These are phyloP conservation scores for Eucalyptus fibrosa DNA, from an alignment of 345 rosid genomes.

Conservation along the genomic window DNA sequence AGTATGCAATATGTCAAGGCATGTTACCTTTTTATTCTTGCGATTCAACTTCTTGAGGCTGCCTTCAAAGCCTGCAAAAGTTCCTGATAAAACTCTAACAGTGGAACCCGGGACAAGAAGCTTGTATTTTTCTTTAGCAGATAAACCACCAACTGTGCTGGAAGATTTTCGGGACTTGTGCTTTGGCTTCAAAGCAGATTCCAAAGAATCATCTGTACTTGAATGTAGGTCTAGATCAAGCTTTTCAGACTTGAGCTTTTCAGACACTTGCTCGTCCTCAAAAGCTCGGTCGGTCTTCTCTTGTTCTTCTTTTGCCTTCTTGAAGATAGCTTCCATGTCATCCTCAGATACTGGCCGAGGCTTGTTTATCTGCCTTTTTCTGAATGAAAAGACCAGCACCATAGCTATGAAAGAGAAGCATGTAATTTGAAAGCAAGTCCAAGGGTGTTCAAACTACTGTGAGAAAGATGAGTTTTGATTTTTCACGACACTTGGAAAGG, in stretches of 20 bases:
- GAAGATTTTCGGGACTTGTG: slow-evolving; percentile 14
- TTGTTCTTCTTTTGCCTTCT: slow-evolving; percentile 67
- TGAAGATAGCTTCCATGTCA: slow-evolving; percentile 64
- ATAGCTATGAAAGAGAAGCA: not conserved
- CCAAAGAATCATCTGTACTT: slow-evolving; percentile 7
- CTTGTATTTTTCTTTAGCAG: slow-evolving; percentile 15
- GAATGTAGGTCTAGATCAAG: not conserved
- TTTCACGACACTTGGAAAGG: not conserved
- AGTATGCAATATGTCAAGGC: not conserved
- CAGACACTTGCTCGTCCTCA: slow-evolving; percentile 28
- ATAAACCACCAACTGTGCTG: not conserved
- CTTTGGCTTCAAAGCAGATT: slow-evolving; percentile 24
- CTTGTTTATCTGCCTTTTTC: slow-evolving; percentile 62
- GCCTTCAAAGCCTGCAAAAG: slow-evolving; percentile 65
- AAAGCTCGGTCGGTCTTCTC: slow-evolving; percentile 58
- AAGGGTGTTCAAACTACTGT: not conserved
- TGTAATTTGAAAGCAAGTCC: not conserved
- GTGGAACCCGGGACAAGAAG: slow-evolving; percentile 47
- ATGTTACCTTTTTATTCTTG: slow-evolving; percentile 58
- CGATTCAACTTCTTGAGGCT: slow-evolving; percentile 62
- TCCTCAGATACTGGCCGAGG: slow-evolving; percentile 63
- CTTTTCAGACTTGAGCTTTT: slow-evolving; percentile 5
- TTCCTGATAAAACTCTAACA: slow-evolving; percentile 67
- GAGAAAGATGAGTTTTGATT: not conserved
- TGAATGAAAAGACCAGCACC: not conserved